Base-by-base conservation (phyloP, 345 rosid genomes). In the Microcos paniculata region DNA sequence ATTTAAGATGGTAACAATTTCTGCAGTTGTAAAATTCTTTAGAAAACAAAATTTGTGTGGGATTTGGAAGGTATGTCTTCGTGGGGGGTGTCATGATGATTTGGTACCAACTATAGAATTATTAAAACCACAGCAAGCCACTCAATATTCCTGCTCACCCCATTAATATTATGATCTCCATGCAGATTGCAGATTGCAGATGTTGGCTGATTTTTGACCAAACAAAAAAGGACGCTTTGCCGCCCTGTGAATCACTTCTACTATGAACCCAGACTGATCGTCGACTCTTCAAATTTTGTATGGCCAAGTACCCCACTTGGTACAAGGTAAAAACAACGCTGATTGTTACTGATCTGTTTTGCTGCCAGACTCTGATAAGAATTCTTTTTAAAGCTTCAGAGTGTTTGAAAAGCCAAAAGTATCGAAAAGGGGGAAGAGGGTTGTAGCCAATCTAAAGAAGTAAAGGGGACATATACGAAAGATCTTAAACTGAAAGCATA, bases 141-240 rank as follows among this genome's bases (percentile, higher is more conserved):
- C 5, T 58, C 18, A 45, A 21, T n/a, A n/a, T 11, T 64, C 16
- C 70, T 21, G 51, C 26, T 40, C 30, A 40, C 46, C 30, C 48
- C 28, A 38, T 63, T 38, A 21, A 16, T 63, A 43, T 45, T 45
- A 43, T 35, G 40, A 35, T 66, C 55, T 45, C 55, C 55, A 43
- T 66, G 71, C 71, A 66, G 55, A 13, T 45, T 66, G 71, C 71
- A 66, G 55, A 13, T 45, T 66, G 71, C 71, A 66, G 55, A 13
- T 45, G 31, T 24, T 24, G 71, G 71, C 30, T 45, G 23, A 15
- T 0, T 43, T 6, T 42, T 43, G 31, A 45, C 30, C 55, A 19
- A 16, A n/a, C n/a, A n/a, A 16, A 35, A 26, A 14, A 15, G 23
- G 14, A 67, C 45, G 56, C 71, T 68, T 28, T 68, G 38, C 5